Base-by-base conservation (phyloP, 2,329 filamentous ascomycete species). In the Aureobasidium sp. region DNA sequence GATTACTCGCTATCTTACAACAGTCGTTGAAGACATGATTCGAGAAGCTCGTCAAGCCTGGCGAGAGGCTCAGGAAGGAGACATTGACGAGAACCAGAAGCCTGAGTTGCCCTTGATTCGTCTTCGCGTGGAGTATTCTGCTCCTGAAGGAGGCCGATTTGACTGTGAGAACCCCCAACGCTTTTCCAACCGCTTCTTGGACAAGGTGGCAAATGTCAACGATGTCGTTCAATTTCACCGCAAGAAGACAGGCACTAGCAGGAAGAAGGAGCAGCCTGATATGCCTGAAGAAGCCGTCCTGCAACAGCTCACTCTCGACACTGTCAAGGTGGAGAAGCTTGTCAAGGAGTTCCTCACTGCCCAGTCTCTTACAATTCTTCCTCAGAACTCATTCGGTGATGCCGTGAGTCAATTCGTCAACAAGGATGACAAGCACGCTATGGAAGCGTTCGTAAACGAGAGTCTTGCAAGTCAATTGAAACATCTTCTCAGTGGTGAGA, bases 111-210 rank as follows among this genome's bases (percentile, higher is more conserved):
- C 94, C 0, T 81, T 99, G 0, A 87, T 99, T 43, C 86, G 94
- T 24, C 82, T 99, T 17, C 91, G 92, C 65, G 92, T 99, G 0
- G 94, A 99, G 70, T 94, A 91, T 67, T 89, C 90, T 0, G 86
- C 92, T 0, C 88, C 88, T 0, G 90, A 95, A 34, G 92, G 91
- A 4, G 89, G 91, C 15, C 84, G 86, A 39, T 99, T 91, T 69
- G 90, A 97, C 67, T 87, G 89, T 66, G 94, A 97, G 73, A 99
- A 99, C 65, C 92, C 94, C 0, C 94, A 97, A 72, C 86, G 94
- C 9, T 97, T 97, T 70, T 97, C 93, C 0, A 96, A 96, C 72
- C 84, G 92, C 2, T 99, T 97, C 68, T 82, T 88, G 1, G 88
- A 87, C n/a, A 89, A 86, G 70, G 93, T 99, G 0, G 94, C 94